phyloP scores from a whole-genome alignment of 371 early-diverging fungal genomes.

The Syncephalastrum monosporum region DNA sequence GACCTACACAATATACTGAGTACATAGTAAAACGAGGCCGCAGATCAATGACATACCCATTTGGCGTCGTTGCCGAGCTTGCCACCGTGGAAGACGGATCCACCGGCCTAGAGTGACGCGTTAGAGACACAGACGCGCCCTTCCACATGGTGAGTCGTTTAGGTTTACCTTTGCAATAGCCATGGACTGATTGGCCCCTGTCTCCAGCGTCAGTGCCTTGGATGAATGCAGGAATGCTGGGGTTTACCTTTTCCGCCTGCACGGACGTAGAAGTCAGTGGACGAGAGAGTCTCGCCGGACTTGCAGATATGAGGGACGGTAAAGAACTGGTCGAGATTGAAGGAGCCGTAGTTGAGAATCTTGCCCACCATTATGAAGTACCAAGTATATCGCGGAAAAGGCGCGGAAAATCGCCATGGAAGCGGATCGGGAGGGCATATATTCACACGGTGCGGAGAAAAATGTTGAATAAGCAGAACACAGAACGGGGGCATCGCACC shows the following conservation, averaged over 20 bases:
- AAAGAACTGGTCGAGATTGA: conserved; percentile 91
- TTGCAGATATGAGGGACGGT: conserved; percentile 78
- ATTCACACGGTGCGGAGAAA: too few species aligned
- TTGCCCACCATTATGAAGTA: conserved; percentile 28
- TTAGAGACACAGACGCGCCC: not conserved
- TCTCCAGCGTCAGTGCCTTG: not conserved
- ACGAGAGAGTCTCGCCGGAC: conserved; percentile 82
- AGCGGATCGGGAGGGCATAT: too few species aligned
- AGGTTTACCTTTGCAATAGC: conserved; percentile 5
- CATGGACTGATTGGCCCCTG: conserved; percentile 10
- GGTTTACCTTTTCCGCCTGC: conserved; percentile 86
- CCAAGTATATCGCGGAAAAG: too few species aligned
- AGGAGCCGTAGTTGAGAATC: conserved; percentile 77
- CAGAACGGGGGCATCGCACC: too few species aligned
- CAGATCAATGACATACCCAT: conserved; percentile 62
- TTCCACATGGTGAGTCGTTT: not conserved
- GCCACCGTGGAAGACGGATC: conserved; percentile 73
- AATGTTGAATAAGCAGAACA: too few species aligned
- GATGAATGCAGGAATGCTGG: not conserved
- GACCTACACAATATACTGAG: conserved; percentile 19
- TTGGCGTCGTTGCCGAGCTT: conserved; percentile 83
- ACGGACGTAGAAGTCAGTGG: conserved; percentile 56
- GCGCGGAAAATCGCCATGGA: too few species aligned
- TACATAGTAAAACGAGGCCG: not conserved
- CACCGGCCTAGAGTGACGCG: conserved; percentile 54